These are phyloP conservation scores for Pythium aristosporum DNA, from an alignment of 352 stramenopile genomes.

Conservation along the genomic window DNA sequence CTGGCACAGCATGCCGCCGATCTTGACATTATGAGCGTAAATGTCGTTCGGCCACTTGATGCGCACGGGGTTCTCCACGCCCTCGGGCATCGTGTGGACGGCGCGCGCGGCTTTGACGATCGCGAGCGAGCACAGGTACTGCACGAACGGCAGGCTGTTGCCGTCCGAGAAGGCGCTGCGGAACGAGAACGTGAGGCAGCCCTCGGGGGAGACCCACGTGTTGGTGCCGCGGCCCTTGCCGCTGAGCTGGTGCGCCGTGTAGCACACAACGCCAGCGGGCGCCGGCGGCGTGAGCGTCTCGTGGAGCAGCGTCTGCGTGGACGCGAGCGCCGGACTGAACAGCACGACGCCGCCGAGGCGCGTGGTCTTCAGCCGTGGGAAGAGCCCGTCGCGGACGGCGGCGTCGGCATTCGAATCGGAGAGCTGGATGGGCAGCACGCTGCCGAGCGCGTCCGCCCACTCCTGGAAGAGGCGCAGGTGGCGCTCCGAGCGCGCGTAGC, in stretches of 20 bases:
- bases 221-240: constrained; percentile 85
- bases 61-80: constrained; percentile 50
- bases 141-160: constrained; percentile 82
- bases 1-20: constrained; percentile 89
- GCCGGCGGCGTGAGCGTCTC: constrained; percentile 63
- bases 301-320: constrained; percentile 84
- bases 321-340: constrained; percentile 63
- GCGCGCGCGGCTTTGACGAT: constrained; percentile 77
- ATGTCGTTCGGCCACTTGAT: constrained; percentile 95
- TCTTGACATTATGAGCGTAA: constrained; percentile 88
- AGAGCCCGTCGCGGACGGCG: constrained; percentile 35
- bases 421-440: constrained; percentile 25
- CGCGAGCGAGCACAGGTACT: constrained; percentile 89
- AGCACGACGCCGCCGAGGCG: constrained; percentile 70
- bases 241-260: constrained; percentile 73
- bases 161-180: constrained; percentile 81
- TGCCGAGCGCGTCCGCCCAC: constrained; percentile 44
- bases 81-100: constrained; percentile 39
- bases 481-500: constrained; percentile 73
- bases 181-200: constrained; percentile 91
- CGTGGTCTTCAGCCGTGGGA: constrained; percentile 60
- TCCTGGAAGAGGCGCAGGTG: constrained; percentile 66
- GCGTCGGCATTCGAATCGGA: constrained; percentile 25
- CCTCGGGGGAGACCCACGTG: constrained; percentile 85
- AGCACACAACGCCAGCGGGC: constrained; percentile 72